These are phyloP conservation scores for Sarcodon aspratus DNA, from an alignment of 768 basidiomycete genomes.

Conservation along the genomic window DNA sequence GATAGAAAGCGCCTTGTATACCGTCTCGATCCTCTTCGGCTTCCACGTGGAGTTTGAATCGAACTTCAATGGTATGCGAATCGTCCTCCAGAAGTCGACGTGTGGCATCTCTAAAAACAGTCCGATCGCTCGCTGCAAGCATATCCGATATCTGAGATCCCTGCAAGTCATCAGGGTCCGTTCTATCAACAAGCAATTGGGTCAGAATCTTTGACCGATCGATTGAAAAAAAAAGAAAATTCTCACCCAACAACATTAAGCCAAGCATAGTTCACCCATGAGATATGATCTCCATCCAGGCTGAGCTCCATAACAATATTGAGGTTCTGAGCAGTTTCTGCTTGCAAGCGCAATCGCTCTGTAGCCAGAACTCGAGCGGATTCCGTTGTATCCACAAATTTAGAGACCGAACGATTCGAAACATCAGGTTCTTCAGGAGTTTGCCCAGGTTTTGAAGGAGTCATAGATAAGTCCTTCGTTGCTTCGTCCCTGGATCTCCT, in stretches of 20 bases:
- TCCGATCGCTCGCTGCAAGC: slow-evolving; percentile 68
- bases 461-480: slow-evolving; percentile 30
- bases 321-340: slow-evolving; percentile 90
- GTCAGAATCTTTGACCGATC: background rate
- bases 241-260: slow-evolving; percentile 80
- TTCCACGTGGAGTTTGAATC: slow-evolving; percentile 77
- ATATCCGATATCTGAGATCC: slow-evolving; percentile 75
- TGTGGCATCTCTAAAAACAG: slow-evolving; percentile 80
- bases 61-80: slow-evolving; percentile 87
- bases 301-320: slow-evolving; percentile 94
- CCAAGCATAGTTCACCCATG: slow-evolving; percentile 97
- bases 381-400: slow-evolving; percentile 48
- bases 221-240: slow-evolving; percentile 2
- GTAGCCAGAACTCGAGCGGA: slow-evolving; percentile 80
- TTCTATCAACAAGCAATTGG: slow-evolving; percentile 30
- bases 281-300: slow-evolving; percentile 87
- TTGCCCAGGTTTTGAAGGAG: background rate
- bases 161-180: slow-evolving; percentile 69
- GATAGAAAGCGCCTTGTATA: slow-evolving; percentile 30
- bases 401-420: slow-evolving; percentile 19
- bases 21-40: slow-evolving; percentile 49
- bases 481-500: slow-evolving; percentile 50
- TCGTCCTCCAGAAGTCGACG: slow-evolving; percentile 81
- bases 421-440: slow-evolving; percentile 12
- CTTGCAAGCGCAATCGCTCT: slow-evolving; percentile 79